Evolutionary conservation across 1,139 yeast species (phyloP).

Genomic region (Taphrina pruni): DNA sequence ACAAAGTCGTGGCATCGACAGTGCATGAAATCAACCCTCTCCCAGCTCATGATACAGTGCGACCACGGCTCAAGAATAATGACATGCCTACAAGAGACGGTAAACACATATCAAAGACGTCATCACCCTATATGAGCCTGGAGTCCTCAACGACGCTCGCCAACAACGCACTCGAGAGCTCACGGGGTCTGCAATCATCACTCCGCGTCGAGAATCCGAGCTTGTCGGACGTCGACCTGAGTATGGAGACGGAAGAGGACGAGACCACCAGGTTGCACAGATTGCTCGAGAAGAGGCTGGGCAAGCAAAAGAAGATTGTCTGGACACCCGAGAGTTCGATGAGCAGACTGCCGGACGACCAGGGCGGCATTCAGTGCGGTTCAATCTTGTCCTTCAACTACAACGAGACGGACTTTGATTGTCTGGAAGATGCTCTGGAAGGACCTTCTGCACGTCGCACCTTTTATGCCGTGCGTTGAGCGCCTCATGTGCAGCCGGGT

Average conservation of each 20-base stretch:
- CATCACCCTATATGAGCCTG: background rate
- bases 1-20: background rate
- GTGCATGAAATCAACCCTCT: background rate
- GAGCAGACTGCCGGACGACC: background rate
- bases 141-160: background rate
- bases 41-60: too few species aligned
- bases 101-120: background rate
- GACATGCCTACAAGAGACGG: background rate
- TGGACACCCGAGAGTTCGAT: slow-evolving; percentile 19
- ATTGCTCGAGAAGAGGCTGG: slow-evolving; percentile 5
- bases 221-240: background rate
- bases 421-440: background rate
- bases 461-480: background rate
- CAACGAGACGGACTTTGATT: background rate
- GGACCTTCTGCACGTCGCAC: slow-evolving; percentile 9
- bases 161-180: background rate
- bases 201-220: slow-evolving; percentile 14
- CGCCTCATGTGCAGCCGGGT: too few species aligned
- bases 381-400: slow-evolving; percentile 17
- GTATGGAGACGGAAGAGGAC: background rate
- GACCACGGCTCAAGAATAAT: too few species aligned
- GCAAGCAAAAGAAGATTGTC: slow-evolving; percentile 11
- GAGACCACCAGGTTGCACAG: background rate
- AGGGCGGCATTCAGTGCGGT: slow-evolving; percentile 7
- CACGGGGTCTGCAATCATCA: slow-evolving; percentile 4